Conservation (phyloP, 2,329 filamentous ascomycete species). For the Trichophyton schoenleinii region DNA sequence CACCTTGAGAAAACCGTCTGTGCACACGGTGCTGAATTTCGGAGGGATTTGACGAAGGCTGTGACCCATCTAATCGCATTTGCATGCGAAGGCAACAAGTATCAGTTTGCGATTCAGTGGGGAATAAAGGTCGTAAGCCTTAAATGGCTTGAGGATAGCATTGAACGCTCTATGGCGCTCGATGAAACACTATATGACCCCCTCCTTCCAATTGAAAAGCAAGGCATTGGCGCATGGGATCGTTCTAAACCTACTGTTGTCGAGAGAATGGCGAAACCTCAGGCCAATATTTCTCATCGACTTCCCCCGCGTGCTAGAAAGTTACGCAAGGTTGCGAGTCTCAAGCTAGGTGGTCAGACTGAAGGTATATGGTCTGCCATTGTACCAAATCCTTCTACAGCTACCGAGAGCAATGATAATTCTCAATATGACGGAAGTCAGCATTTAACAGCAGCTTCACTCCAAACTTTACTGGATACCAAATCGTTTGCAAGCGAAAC, state of each 20-base stretch:
- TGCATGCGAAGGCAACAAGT: conserved; percentile 74
- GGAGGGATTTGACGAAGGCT: conserved; percentile 70
- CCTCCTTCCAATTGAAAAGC: conserved; percentile 52
- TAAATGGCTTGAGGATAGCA: conserved; percentile 75
- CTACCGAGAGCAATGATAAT: conserved; percentile 7
- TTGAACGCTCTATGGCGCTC: conserved; percentile 77
- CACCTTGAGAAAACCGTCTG: conserved; percentile 56
- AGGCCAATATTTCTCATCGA: conserved; percentile 39
- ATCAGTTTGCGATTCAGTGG: conserved; percentile 76
- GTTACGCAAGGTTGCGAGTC: conserved; percentile 73
- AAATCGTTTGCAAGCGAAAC: conserved; percentile 30
- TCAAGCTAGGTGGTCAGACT: conserved; percentile 66
- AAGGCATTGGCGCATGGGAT: conserved; percentile 67
- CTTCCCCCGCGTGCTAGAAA: conserved; percentile 58
- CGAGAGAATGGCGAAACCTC: conserved; percentile 30
- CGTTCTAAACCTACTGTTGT: conserved; percentile 28
- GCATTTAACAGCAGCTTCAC: conserved; percentile 12
- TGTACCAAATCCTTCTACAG: not conserved
- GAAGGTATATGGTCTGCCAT: conserved; percentile 88
- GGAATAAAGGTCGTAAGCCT: conserved; percentile 63
- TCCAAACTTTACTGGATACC: conserved; percentile 21
- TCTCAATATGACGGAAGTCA: conserved; percentile 13
- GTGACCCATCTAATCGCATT: conserved; percentile 81
- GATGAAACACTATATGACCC: conserved; percentile 81
- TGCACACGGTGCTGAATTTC: conserved; percentile 67